Evolutionary conservation across 108 stramenopile species (phyloP), one percentile per base, ranked within the genome.

Genomic region (Cyclotella sp.): DNA sequence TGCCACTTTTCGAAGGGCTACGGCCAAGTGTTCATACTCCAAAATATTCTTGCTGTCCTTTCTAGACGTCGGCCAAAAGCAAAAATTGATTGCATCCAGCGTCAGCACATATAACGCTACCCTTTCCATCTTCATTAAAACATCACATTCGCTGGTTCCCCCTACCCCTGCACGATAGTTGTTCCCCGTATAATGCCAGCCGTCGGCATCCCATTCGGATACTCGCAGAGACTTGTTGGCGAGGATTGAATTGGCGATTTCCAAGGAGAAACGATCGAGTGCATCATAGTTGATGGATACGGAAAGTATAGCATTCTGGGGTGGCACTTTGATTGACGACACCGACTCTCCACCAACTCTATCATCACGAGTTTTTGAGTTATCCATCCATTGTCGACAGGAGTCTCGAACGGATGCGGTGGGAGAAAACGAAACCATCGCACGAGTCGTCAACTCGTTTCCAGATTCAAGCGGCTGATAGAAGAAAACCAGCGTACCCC

Each of bases 81-180:
- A 97, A 86, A 97, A 97, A 63, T 97, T 97, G 55, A 97, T 91
- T 67, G 95, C 93, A 85, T 97, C 97, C 83, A 97, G 61, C 6
- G 93, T 86, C 67, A 97, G 72, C 28, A 97, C 85, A 54, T 96
- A 97, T 9, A 95, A 69, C 14, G 89, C 90, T 18, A 93, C 86
- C 40, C 94, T 83, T 65, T 93, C 92, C 69, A 85, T 75, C 27
- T 89, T 72, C 81, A 76, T 72, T 46, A 76, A 55, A 40, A 67
- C 64, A 30, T 66, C 22, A 4, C 26, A 26, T 5, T 79, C 47
- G 12, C 63, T 30, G n/a, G 27, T 72, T 58, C 65, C 62, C 3
- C 34, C 59, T 53, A 82, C 64, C 52, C 72, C 68, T 16, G 28
- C 46, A 21, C 77, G 29, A 70, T 79, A 87, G 26, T 75, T 60